Percentiles rank a stretch among this genome's conserved stretches.
phyloP scores from a whole-genome alignment of 2,329 filamentous ascomycete genomes.

The Reticulascus tulasneorum region DNA sequence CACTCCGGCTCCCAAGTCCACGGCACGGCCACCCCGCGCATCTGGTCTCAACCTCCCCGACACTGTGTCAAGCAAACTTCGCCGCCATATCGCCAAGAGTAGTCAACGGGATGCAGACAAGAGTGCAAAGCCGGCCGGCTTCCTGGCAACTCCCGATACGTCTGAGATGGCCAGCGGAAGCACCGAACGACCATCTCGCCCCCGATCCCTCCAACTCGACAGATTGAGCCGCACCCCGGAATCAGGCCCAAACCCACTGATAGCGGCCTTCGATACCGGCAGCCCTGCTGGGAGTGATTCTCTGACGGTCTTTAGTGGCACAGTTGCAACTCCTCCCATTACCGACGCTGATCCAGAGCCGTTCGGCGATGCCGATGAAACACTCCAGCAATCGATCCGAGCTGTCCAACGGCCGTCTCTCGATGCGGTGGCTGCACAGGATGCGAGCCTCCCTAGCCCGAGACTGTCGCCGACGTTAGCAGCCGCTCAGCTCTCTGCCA shows the following conservation, averaged over 20 bases:
- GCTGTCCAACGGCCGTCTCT: conserved; percentile 50
- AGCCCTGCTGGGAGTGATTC: conserved; percentile 53
- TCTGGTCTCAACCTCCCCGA: conserved; percentile 17
- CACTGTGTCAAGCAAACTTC: conserved; percentile 33
- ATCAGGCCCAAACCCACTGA: conserved; percentile 25
- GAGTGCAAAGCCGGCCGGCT: conserved; percentile 18
- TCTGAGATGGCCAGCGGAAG: conserved; percentile 36
- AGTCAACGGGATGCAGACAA: conserved; percentile 24
- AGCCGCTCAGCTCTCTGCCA: conserved; percentile 51
- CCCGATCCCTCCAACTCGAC: conserved; percentile 38
- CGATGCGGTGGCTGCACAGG: conserved; percentile 71
- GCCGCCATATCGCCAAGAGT: conserved; percentile 29
- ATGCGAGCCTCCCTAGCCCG: conserved; percentile 90
- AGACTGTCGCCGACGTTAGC: conserved; percentile 89
- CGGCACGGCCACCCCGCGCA: conserved; percentile 12
- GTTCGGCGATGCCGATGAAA: conserved; percentile 47
- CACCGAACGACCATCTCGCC: conserved; percentile 31
- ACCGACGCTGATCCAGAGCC: conserved; percentile 68
- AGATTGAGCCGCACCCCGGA: conserved; percentile 41
- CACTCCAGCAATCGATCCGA: conserved; percentile 41
- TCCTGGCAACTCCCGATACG: conserved; percentile 56
- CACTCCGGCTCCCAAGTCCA: conserved; percentile 22
- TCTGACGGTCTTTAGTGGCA: conserved; percentile 58
- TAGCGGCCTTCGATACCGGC: conserved; percentile 37
- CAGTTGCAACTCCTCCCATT: conserved; percentile 70